These are phyloP conservation scores for Pseudofabraea citricarpa DNA, from an alignment of 2,329 filamentous ascomycete genomes.

Conservation along the genomic window DNA sequence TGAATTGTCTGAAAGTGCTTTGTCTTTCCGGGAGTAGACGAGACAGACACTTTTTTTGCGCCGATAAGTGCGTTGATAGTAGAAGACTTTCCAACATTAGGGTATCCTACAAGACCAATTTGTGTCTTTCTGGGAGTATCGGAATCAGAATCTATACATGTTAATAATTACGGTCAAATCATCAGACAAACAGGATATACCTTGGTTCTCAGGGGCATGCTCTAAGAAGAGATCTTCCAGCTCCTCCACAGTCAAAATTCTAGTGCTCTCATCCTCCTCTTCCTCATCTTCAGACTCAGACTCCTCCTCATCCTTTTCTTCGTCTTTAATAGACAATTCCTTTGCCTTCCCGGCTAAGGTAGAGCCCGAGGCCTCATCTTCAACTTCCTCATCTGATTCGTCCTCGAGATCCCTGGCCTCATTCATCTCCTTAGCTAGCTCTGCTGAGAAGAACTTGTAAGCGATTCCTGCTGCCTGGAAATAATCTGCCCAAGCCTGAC, in stretches of 20 bases:
- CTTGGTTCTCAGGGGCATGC: slow-evolving; percentile 59
- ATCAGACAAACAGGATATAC: slow-evolving; percentile 29
- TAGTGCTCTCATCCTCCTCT: slow-evolving; percentile 44
- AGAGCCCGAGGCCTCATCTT: slow-evolving; percentile 30
- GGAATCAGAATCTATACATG: slow-evolving; percentile 34
- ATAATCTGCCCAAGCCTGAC: slow-evolving; percentile 79
- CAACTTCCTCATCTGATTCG: slow-evolving; percentile 37
- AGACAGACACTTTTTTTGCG: slow-evolving; percentile 97
- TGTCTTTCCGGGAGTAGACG: slow-evolving; percentile 94
- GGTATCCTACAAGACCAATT: slow-evolving; percentile 94
- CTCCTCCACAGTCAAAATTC: slow-evolving; percentile 89
- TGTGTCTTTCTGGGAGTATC: slow-evolving; percentile 63
- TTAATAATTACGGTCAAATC: slow-evolving; percentile 18
- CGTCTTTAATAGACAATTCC: slow-evolving; percentile 33
- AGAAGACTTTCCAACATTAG: slow-evolving; percentile 98
- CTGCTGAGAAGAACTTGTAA: slow-evolving; percentile 95
- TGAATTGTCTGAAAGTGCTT: slow-evolving; percentile 99
- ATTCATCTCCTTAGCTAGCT: slow-evolving; percentile 83
- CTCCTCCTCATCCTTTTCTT: slow-evolving; percentile 31
- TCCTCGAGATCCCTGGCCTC: slow-evolving; percentile 60
- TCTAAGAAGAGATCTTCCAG: slow-evolving; percentile 82
- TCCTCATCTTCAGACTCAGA: slow-evolving; percentile 25
- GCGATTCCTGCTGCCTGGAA: slow-evolving; percentile 76
- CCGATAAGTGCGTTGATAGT: slow-evolving; percentile 99
- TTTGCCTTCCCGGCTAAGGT: slow-evolving; percentile 29